Conservation (phyloP, 1,284 basidiomycete genomes). For the Apiotrichum gracile region DNA sequence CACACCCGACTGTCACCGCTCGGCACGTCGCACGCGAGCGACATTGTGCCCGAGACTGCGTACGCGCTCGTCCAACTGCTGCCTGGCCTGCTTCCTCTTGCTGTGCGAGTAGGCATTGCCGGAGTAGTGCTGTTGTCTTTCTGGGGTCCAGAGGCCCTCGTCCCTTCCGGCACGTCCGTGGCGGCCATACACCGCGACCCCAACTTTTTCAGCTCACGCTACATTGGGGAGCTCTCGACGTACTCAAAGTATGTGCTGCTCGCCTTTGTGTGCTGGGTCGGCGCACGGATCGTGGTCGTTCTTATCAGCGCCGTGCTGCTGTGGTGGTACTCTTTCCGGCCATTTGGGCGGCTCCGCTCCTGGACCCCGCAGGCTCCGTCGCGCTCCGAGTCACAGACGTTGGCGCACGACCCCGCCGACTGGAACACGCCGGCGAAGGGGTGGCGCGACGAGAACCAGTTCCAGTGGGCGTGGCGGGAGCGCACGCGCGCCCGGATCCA, state of each 20-base stretch:
- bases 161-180: slow-evolving; percentile 40
- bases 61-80: slow-evolving; percentile 73
- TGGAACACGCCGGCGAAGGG: slow-evolving; percentile 42
- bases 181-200: slow-evolving; percentile 52
- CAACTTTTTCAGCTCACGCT: slow-evolving; percentile 60
- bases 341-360: slow-evolving; percentile 6
- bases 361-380: not conserved
- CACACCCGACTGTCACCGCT: slow-evolving; percentile 67
- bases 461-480: slow-evolving; percentile 68
- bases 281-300: slow-evolving; percentile 61
- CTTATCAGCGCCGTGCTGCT: slow-evolving; percentile 61
- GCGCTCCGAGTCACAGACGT: not conserved
- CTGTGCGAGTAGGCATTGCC: slow-evolving; percentile 70
- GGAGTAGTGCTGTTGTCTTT: slow-evolving; percentile 64
- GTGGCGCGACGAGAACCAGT: slow-evolving; percentile 36
- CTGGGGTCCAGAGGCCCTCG: slow-evolving; percentile 52
- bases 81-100: slow-evolving; percentile 64
- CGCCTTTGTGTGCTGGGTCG: slow-evolving; percentile 69
- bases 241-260: slow-evolving; percentile 69
- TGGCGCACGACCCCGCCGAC: slow-evolving; percentile 25
- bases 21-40: slow-evolving; percentile 28
- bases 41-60: slow-evolving; percentile 60
- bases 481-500: slow-evolving; percentile 63
- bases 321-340: slow-evolving; percentile 49
- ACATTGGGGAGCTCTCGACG: slow-evolving; percentile 58